Base-by-base conservation (phyloP, 108 stramenopile species). In the Nitzschia sp. region DNA sequence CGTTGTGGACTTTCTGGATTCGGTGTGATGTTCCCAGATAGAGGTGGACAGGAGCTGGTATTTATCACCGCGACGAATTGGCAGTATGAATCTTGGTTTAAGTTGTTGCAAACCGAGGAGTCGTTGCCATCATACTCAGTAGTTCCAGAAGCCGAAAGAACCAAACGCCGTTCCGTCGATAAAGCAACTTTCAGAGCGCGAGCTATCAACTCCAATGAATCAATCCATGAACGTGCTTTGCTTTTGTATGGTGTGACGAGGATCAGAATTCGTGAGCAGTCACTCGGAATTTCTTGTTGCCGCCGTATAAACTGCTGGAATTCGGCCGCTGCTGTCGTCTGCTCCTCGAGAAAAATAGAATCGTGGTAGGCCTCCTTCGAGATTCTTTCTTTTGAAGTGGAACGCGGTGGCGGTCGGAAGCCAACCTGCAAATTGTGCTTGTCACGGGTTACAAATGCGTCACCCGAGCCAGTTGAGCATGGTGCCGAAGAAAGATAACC, bases 171-270 rank as follows among this genome's bases (percentile, higher is more conserved):
- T 44, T 61, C 60, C 2, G 60, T 61, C n/a, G 60, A 61, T 19
- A 61, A 41, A 25, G 60, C 60, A 19, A 61, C 60, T 45, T 61
- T 34, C 32, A 61, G 41, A 17, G 38, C 60, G 6, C 22, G n/a
- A 11, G 60, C 60, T 16, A 61, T 16, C 1, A 61, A 15, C 32
- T 61, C 60, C 17, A 41, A 45, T 17, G 60, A 61, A 25, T 41
- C 22, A 44, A 61, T 45, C 60, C 60, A 61, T 19, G 48, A 50
- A 4, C 8, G 19, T 5, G 48, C 4, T 21, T 50, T 22, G 48
- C 48, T n/a, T n/a, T 50, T 5, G 21, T 50, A 50, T 11, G 13
- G 48, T 21, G 19, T 50, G 4, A n/a, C 4, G 19, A 50, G 19
- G 21, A 21, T 21, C 4, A 50, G 21, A 16, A 50, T 22, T 11